Evolutionary conservation across 805 yeast genomes (phyloP).

Genomic region (Wickerhamomyces rabaulensis): DNA sequence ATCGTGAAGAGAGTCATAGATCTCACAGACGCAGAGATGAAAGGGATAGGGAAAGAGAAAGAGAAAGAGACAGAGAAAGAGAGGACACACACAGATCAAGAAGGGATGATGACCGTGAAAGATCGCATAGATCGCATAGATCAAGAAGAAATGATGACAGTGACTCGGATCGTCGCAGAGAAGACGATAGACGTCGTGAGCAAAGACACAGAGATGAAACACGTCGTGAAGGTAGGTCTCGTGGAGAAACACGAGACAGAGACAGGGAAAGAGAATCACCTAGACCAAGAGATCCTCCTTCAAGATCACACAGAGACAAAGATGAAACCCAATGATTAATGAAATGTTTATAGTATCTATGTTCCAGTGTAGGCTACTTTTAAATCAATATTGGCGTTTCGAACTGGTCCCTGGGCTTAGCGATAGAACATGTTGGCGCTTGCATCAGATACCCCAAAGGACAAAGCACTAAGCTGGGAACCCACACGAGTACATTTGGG

Average conservation of each 20-base stretch:
- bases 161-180: no score
- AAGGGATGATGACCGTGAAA: no score
- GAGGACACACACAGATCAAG: not conserved
- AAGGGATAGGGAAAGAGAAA: not conserved
- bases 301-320: not conserved
- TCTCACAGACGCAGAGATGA: slow-evolving; percentile 3
- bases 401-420: no score
- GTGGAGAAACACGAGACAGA: not conserved
- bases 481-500: no score
- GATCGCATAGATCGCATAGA: not conserved
- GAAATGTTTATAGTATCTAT: no score
- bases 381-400: no score
- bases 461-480: no score
- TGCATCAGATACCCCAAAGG: no score
- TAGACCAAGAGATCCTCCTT: not conserved
- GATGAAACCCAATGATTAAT: not conserved
- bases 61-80: not conserved
- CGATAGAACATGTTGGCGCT: no score
- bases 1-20: slow-evolving; percentile 1
- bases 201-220: no score
- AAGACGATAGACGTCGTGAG: not conserved
- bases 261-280: not conserved
- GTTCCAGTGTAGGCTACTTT: no score
- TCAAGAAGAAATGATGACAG: not conserved
- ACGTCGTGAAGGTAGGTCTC: no score